These are phyloP conservation scores for Cryphonectria naterciae DNA, from an alignment of 2,329 filamentous ascomycete species.

Conservation along the genomic window DNA sequence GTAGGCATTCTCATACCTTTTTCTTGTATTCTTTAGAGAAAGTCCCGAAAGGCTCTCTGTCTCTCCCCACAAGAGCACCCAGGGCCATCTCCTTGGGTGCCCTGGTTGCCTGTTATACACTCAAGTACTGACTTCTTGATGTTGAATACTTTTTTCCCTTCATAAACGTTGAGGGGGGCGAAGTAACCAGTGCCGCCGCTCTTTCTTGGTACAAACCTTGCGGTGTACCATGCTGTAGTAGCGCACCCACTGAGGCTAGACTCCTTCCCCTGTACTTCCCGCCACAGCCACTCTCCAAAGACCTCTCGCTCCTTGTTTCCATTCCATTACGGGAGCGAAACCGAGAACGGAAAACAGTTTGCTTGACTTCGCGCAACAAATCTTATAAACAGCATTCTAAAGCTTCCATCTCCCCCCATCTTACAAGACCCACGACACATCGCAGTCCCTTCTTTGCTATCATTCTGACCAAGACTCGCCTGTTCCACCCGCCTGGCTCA, in stretches of 20 bases:
- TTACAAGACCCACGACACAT: neutral
- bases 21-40: neutral
- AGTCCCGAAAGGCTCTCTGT: neutral
- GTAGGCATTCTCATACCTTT: neutral
- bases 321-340: neutral
- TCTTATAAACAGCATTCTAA: neutral
- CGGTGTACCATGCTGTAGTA: neutral
- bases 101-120: neutral
- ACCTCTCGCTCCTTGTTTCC: neutral
- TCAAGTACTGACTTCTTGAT: too few species aligned
- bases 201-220: neutral
- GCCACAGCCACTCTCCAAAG: neutral
- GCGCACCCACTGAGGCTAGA: neutral
- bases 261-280: constrained; percentile 1
- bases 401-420: neutral
- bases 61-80: too few species aligned
- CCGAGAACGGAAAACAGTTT: neutral
- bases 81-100: neutral
- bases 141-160: too few species aligned
- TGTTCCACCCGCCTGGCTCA: neutral
- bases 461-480: neutral
- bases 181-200: neutral
- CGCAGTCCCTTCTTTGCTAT: neutral
- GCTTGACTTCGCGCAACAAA: neutral
- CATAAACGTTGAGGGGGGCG: neutral